Evolutionary conservation across 2,329 filamentous ascomycete species (phyloP).

Genomic region (Penicillium italicum): DNA sequence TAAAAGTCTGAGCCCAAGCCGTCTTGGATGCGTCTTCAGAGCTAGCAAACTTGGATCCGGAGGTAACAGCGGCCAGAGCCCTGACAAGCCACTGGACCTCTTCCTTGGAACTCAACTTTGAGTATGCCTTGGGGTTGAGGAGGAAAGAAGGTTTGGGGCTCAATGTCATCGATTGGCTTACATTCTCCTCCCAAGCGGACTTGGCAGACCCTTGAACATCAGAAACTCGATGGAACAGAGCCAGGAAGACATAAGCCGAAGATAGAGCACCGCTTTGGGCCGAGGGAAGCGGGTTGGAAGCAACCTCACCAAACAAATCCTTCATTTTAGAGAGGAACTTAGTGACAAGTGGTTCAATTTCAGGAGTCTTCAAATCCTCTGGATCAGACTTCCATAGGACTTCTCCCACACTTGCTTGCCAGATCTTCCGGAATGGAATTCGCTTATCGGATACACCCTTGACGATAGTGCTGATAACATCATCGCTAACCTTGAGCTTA

Average conservation of each 20-base stretch:
- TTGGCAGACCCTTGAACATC: constrained; percentile 54
- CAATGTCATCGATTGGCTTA: constrained; percentile 62
- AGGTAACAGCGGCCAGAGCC: constrained; percentile 62
- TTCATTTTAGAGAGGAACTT: constrained; percentile 50
- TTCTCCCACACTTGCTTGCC: constrained; percentile 72
- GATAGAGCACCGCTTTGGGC: constrained; percentile 80
- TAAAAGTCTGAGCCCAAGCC: constrained; percentile 79
- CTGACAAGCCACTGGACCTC: constrained; percentile 75
- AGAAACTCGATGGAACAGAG: constrained; percentile 57
- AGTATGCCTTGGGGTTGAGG: constrained; percentile 78
- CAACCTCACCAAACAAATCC: constrained; percentile 72
- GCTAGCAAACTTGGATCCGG: constrained; percentile 51
- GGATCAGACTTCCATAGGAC: constrained; percentile 59
- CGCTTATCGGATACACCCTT: constrained; percentile 89
- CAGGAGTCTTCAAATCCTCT: constrained; percentile 48
- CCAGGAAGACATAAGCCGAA: constrained; percentile 69
- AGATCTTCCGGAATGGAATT: constrained; percentile 68
- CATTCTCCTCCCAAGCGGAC: constrained; percentile 47
- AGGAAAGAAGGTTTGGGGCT: constrained; percentile 86
- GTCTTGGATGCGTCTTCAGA: constrained; percentile 50
- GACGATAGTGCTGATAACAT: constrained; percentile 64
- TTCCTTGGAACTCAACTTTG: constrained; percentile 69
- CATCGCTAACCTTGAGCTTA: constrained; percentile 60
- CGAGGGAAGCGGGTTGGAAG: constrained; percentile 71
- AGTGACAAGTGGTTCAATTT: constrained; percentile 47